Percentiles rank a stretch among this genome's conserved stretches.
These are phyloP conservation scores for Rosa rugosa DNA, from an alignment of 306 rosid species.

Conservation along the genomic window DNA sequence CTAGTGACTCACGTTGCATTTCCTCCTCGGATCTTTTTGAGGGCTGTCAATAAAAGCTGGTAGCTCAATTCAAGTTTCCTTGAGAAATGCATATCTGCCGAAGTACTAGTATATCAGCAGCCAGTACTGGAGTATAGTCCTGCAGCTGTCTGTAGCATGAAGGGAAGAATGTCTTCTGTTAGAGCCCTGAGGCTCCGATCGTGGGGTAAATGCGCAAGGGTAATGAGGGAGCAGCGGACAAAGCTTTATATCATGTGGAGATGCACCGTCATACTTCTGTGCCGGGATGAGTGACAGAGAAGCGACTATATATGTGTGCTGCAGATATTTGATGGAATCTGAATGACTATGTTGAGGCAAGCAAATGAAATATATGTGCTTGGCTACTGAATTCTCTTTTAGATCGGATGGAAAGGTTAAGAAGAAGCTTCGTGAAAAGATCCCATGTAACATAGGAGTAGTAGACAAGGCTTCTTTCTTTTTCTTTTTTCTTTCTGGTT, in stretches of 20 bases:
- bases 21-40: background rate
- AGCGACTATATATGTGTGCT: constrained; percentile 9
- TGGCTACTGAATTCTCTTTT: background rate
- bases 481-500: no score
- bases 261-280: constrained; percentile 52
- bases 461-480: no score
- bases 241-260: constrained; percentile 63
- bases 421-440: background rate
- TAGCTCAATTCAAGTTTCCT: background rate
- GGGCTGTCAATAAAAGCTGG: background rate
- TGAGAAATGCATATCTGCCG: background rate
- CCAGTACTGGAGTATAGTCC: background rate
- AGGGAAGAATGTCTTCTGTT: constrained; percentile 26
- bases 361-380: background rate
- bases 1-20: constrained; percentile 22
- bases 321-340: background rate
- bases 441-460: background rate
- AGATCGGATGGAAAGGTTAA: background rate
- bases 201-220: constrained; percentile 43
- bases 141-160: constrained; percentile 25
- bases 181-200: constrained; percentile 25
- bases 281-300: constrained; percentile 41
- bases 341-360: background rate
- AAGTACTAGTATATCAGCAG: background rate
- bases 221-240: constrained; percentile 43